phyloP scores from a whole-genome alignment of 805 yeast genomes.

The Candida peoriensis region DNA sequence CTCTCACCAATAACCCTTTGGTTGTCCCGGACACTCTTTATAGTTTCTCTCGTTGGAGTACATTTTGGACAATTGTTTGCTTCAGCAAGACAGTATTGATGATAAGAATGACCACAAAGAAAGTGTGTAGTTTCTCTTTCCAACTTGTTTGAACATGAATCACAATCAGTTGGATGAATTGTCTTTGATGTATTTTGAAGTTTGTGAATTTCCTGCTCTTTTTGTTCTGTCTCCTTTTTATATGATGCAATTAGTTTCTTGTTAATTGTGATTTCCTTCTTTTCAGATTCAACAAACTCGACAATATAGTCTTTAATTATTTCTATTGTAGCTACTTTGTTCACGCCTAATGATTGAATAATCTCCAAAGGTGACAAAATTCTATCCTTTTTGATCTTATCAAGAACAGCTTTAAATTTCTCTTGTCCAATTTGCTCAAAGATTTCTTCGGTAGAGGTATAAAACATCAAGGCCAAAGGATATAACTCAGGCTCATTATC shows the following conservation, averaged over 20 bases:
- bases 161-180: slow-evolving; percentile 29
- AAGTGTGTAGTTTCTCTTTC: slow-evolving; percentile 82
- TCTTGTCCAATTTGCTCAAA: slow-evolving; percentile 48
- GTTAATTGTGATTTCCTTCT: slow-evolving; percentile 64
- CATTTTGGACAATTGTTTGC: slow-evolving; percentile 71
- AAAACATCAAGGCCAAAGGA: slow-evolving; percentile 57
- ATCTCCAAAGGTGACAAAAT: slow-evolving; percentile 73
- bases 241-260: slow-evolving; percentile 62
- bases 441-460: slow-evolving; percentile 49
- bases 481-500: slow-evolving; percentile 59
- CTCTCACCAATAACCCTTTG: slow-evolving; percentile 62
- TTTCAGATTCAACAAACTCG: slow-evolving; percentile 53
- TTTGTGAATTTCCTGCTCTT: slow-evolving; percentile 47
- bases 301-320: slow-evolving; percentile 64
- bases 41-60: slow-evolving; percentile 61
- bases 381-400: slow-evolving; percentile 44
- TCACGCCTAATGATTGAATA: slow-evolving; percentile 59
- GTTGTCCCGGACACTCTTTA: slow-evolving; percentile 49
- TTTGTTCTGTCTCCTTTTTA: slow-evolving; percentile 55
- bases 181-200: slow-evolving; percentile 34
- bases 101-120: slow-evolving; percentile 82
- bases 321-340: slow-evolving; percentile 65
- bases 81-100: slow-evolving; percentile 68
- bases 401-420: slow-evolving; percentile 43
- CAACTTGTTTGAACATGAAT: slow-evolving; percentile 33